phyloP scores from a whole-genome alignment of 2,329 filamentous ascomycete species.

The Xylaria arbuscula region DNA sequence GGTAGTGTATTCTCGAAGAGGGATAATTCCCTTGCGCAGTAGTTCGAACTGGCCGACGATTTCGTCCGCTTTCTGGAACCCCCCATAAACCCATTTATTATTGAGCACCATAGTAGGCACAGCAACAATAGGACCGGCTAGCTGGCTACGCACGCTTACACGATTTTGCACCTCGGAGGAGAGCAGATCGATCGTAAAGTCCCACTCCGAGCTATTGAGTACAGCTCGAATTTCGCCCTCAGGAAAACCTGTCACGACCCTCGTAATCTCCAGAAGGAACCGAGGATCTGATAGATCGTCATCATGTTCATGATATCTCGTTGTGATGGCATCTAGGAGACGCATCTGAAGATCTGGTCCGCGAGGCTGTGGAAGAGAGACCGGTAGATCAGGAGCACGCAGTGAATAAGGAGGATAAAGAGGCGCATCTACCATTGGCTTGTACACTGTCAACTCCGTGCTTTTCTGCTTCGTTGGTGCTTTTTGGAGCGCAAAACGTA shows the following conservation, averaged over 20 bases:
- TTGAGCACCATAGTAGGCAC: slow-evolving; percentile 82
- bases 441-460: slow-evolving; percentile 36
- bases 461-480: slow-evolving; percentile 43
- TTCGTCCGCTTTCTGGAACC: slow-evolving; percentile 73
- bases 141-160: slow-evolving; percentile 31
- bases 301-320: slow-evolving; percentile 56
- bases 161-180: slow-evolving; percentile 42
- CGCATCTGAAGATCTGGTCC: slow-evolving; percentile 52
- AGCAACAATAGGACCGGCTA: slow-evolving; percentile 63
- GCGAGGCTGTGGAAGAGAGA: slow-evolving; percentile 32
- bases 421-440: slow-evolving; percentile 15
- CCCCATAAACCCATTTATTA: slow-evolving; percentile 73
- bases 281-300: slow-evolving; percentile 54
- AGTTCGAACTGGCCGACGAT: slow-evolving; percentile 76
- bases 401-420: slow-evolving; percentile 33
- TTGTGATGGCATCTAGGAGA: slow-evolving; percentile 57
- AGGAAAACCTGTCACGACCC: slow-evolving; percentile 35
- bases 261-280: slow-evolving; percentile 32
- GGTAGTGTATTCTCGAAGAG: slow-evolving; percentile 33
- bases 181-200: slow-evolving; percentile 46
- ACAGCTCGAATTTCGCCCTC: slow-evolving; percentile 32
- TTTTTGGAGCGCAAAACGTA: slow-evolving; percentile 55
- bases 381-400: slow-evolving; percentile 32
- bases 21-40: slow-evolving; percentile 51
- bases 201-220: slow-evolving; percentile 51